These are phyloP conservation scores for Tolypocladium nubicola DNA, from an alignment of 2,329 filamentous ascomycete species.

Conservation along the genomic window DNA sequence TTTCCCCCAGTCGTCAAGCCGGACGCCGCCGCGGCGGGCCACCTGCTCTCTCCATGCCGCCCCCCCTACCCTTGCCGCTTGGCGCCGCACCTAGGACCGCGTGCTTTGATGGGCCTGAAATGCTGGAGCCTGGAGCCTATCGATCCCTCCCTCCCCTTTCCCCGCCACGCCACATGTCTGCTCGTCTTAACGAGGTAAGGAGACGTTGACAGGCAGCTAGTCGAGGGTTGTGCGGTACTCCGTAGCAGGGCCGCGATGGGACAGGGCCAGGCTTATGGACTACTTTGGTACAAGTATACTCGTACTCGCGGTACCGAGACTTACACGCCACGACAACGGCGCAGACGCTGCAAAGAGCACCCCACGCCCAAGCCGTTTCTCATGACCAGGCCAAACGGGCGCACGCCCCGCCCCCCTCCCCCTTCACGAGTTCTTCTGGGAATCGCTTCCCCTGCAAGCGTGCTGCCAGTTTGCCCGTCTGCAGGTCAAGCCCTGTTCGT, in stretches of 20 bases:
- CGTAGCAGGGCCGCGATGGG: background rate
- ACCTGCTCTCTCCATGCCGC: background rate
- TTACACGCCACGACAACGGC: background rate
- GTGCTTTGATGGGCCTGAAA: conserved; percentile 3
- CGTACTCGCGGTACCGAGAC: background rate
- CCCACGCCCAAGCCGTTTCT: background rate
- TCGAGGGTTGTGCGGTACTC: background rate
- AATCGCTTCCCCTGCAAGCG: conserved; percentile 1
- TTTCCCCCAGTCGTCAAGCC: conserved; percentile 1
- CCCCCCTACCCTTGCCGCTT: background rate
- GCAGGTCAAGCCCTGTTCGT: conserved; percentile 1
- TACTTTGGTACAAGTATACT: background rate
- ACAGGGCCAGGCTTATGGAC: background rate
- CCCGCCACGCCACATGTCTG: conserved; percentile 14
- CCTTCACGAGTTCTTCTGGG: background rate
- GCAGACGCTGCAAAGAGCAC: background rate
- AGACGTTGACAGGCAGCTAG: background rate
- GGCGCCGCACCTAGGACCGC: conserved; percentile 2
- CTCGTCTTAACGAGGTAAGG: background rate
- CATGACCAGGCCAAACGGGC: background rate
- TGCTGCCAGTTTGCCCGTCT: background rate
- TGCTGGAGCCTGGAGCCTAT: conserved; percentile 11
- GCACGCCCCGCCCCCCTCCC: background rate
- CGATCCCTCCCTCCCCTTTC: conserved; percentile 16
- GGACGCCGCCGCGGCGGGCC: conserved; percentile 2